phyloP scores from a whole-genome alignment of 1,139 yeast genomes.

The Yamadazyma blattariae region DNA sequence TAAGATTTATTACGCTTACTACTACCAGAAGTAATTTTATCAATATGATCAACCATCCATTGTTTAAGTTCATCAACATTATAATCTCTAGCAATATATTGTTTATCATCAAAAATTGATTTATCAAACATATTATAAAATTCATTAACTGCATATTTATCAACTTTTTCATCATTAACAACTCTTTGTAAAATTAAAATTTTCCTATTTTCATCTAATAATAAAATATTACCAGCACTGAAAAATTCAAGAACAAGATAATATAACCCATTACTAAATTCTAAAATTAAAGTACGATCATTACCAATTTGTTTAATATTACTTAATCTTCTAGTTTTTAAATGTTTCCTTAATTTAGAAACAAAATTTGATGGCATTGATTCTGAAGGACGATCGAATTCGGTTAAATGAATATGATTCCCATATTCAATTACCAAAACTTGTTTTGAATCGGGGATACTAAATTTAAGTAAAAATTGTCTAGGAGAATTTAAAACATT shows the following conservation, averaged over 20 bases:
- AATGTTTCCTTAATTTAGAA: constrained; percentile 78
- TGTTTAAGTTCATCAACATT: constrained; percentile 32
- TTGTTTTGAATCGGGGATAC: constrained; percentile 78
- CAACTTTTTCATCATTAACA: constrained; percentile 68
- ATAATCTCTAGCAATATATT: constrained; percentile 18
- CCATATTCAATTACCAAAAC: constrained; percentile 84
- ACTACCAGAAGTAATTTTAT: constrained; percentile 17
- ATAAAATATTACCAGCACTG: constrained; percentile 88
- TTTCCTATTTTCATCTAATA: constrained; percentile 65
- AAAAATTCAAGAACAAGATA: constrained; percentile 86
- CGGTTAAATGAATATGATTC: constrained; percentile 73
- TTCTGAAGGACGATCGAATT: constrained; percentile 76
- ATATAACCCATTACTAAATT: constrained; percentile 77
- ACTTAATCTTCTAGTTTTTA: constrained; percentile 76
- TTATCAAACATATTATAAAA: constrained; percentile 59
- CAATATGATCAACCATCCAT: constrained; percentile 50
- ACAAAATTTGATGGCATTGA: constrained; percentile 85
- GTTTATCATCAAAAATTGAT: constrained; percentile 34
- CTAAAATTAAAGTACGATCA: constrained; percentile 77
- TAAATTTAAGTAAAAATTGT: constrained; percentile 77
- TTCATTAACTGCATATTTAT: constrained; percentile 70
- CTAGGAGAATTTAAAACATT: constrained; percentile 71
- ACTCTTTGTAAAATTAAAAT: constrained; percentile 75
- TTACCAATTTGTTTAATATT: constrained; percentile 69
- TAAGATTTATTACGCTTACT: constrained; percentile 44